Percentiles rank a stretch among this genome's conserved stretches.
Conservation (phyloP, 1,139 yeast species). For the Yamadazyma blattariae region DNA sequence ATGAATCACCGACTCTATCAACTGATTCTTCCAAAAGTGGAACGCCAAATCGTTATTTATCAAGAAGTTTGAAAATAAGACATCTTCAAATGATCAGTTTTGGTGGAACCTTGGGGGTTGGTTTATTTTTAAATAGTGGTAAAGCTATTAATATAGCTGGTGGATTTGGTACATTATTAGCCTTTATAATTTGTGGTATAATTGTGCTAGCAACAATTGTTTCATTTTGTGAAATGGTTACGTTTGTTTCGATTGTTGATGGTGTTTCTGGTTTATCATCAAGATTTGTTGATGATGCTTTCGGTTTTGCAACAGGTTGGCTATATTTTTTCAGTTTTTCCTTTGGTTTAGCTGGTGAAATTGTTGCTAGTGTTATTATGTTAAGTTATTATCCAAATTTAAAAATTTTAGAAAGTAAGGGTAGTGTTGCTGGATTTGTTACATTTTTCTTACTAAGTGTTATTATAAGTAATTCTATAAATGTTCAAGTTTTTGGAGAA, state of each 20-base stretch:
- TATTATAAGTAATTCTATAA: constrained; percentile 55
- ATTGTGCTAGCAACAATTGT: constrained; percentile 69
- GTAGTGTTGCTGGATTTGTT: constrained; percentile 63
- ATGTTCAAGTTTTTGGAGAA: constrained; percentile 74
- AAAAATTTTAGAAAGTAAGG: constrained; percentile 43
- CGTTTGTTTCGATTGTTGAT: constrained; percentile 76
- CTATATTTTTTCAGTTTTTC: constrained; percentile 74
- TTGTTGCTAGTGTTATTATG: constrained; percentile 77
- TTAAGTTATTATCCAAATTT: constrained; percentile 60
- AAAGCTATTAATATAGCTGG: constrained; percentile 77
- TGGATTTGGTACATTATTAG: constrained; percentile 75
- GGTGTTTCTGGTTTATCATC: constrained; percentile 76
- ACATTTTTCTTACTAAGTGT: constrained; percentile 52
- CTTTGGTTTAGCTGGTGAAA: constrained; percentile 74
- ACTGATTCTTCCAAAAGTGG: constrained; percentile 10
- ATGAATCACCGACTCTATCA: constrained; percentile 9
- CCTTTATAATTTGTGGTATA: constrained; percentile 64
- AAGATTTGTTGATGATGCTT: constrained; percentile 79
- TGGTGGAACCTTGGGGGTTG: constrained; percentile 86
- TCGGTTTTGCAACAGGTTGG: constrained; percentile 82
- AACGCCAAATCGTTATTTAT: constrained; percentile 16
- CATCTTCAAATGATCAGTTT: constrained; percentile 81
- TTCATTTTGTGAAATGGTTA: constrained; percentile 84
- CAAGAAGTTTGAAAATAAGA: constrained; percentile 61
- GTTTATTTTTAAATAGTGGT: constrained; percentile 73